These are phyloP conservation scores for Zasmidium citrigriseum DNA, from an alignment of 2,329 filamentous ascomycete genomes.

Conservation along the genomic window DNA sequence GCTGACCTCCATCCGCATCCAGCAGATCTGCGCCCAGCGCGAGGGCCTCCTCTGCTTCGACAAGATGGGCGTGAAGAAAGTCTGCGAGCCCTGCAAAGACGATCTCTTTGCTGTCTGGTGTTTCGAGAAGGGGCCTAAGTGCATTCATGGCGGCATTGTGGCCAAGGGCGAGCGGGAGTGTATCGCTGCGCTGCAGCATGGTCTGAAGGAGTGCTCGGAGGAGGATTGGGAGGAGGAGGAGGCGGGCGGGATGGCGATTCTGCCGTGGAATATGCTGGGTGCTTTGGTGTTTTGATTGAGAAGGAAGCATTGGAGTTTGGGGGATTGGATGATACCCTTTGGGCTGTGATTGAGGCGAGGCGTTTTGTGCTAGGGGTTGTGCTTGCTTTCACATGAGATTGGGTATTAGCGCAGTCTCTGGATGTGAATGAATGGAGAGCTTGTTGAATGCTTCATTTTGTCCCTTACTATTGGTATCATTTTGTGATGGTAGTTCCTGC, in stretches of 20 bases:
- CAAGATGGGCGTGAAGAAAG: neutral
- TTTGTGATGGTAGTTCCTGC: too few relatives aligned
- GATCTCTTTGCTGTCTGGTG: slow-evolving; percentile 5
- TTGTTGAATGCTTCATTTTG: neutral
- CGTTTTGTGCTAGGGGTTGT: neutral
- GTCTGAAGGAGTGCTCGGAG: slow-evolving; percentile 4
- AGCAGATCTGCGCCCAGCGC: slow-evolving; percentile 7
- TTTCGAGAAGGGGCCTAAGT: slow-evolving; percentile 6
- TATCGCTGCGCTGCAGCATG: neutral
- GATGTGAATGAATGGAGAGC: neutral
- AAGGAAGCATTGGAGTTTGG: too few relatives aligned
- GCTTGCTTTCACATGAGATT: too few relatives aligned
- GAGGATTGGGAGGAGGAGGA: neutral
- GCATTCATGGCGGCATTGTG: slow-evolving; percentile 5
- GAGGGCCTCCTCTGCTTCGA: slow-evolving; percentile 13
- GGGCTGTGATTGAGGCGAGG: too few relatives aligned
- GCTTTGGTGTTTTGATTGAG: too few relatives aligned
- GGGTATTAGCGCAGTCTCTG: neutral
- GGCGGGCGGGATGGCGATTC: neutral
- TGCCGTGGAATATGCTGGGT: too few relatives aligned
- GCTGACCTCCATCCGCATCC: slow-evolving; percentile 9
- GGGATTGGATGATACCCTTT: too few relatives aligned
- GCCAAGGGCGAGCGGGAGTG: slow-evolving; percentile 1
- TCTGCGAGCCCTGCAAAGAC: slow-evolving; percentile 9
- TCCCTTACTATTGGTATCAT: too few relatives aligned